Conservation (phyloP, 2,329 filamentous ascomycete genomes). For the Sporothrix luriei region DNA sequence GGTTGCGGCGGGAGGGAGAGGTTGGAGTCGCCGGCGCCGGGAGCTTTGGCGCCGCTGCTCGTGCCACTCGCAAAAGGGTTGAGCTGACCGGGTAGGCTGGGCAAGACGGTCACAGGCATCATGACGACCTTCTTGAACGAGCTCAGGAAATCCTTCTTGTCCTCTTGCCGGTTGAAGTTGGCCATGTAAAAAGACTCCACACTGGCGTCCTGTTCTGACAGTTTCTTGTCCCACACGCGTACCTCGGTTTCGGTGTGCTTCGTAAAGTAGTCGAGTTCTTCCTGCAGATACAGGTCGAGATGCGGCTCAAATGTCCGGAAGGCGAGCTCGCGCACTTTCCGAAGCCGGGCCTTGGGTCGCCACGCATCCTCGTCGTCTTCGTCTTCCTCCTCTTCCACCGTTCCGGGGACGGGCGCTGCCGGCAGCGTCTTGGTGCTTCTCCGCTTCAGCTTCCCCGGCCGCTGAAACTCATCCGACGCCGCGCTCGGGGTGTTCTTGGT, state of each 20-base stretch:
- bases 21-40: neutral
- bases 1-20: neutral
- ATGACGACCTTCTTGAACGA: conserved; percentile 99
- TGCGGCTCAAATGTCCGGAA: conserved; percentile 83
- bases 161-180: conserved; percentile 89
- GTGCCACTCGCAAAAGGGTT: conserved; percentile 53
- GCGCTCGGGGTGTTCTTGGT: conserved; percentile 21
- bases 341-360: conserved; percentile 30
- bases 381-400: conserved; percentile 22
- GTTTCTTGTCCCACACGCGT: conserved; percentile 82
- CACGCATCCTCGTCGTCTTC: conserved; percentile 29
- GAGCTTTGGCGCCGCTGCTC: conserved; percentile 36
- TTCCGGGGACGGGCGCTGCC: neutral
- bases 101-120: conserved; percentile 93
- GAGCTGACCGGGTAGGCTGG: conserved; percentile 66
- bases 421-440: conserved; percentile 6
- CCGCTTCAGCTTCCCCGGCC: conserved; percentile 23
- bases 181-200: conserved; percentile 95
- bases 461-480: conserved; percentile 5
- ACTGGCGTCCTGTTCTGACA: conserved; percentile 86
- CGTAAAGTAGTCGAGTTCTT: conserved; percentile 86
- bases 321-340: conserved; percentile 66
- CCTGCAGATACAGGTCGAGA: conserved; percentile 87
- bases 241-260: conserved; percentile 76
- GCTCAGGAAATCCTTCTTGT: conserved; percentile 93